These are phyloP conservation scores for Alternaria sp. DNA, from an alignment of 2,329 filamentous ascomycete genomes.

Conservation along the genomic window DNA sequence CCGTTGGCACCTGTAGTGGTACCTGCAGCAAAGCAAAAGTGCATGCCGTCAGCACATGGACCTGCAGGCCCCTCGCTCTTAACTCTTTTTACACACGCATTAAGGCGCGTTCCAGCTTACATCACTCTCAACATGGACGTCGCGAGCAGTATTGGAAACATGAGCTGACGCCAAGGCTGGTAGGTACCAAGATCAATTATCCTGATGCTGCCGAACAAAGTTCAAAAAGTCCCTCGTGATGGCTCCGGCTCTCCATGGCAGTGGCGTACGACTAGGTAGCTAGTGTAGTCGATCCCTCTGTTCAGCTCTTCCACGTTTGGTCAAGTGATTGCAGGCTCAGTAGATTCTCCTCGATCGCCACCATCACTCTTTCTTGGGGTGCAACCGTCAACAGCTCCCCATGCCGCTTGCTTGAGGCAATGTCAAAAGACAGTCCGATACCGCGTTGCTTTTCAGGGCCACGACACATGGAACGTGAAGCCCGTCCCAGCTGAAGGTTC, in stretches of 20 bases:
- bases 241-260: background rate
- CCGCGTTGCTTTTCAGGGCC: background rate
- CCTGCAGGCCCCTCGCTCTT: background rate
- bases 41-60: background rate
- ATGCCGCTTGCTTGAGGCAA: background rate
- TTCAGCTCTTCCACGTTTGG: background rate
- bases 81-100: background rate
- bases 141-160: background rate
- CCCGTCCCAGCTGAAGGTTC: background rate
- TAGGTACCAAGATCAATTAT: background rate
- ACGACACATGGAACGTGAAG: background rate
- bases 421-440: background rate
- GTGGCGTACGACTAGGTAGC: background rate
- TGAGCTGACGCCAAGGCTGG: background rate
- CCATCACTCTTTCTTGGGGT: background rate
- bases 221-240: background rate
- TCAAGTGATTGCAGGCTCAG: background rate
- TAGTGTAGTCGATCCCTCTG: background rate
- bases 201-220: background rate
- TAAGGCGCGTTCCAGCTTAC: background rate
- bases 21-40: background rate
- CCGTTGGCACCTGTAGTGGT: background rate
- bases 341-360: background rate
- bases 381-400: background rate
- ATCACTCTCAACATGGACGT: background rate